Evolutionary conservation across 306 rosid genomes (phyloP).

Genomic region (Notholithocarpus densiflorus): DNA sequence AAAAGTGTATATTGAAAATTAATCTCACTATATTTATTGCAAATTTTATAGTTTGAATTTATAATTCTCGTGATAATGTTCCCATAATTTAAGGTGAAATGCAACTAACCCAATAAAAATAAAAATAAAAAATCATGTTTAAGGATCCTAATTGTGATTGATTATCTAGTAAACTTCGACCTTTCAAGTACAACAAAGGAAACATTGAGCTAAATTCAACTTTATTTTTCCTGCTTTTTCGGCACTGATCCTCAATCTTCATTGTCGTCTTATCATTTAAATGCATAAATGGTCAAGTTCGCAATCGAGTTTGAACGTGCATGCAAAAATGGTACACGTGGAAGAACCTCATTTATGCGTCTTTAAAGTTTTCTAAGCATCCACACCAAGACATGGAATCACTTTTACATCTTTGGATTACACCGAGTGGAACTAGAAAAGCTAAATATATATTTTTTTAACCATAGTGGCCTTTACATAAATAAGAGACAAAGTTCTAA

Average conservation of each 20-base stretch:
- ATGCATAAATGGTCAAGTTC: conserved; percentile 28
- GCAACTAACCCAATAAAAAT: neutral
- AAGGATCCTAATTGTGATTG: neutral
- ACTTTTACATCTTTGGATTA: conserved; percentile 41
- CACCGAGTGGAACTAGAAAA: conserved; percentile 38
- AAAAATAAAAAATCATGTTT: neutral
- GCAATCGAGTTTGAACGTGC: conserved; percentile 44
- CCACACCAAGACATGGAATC: conserved; percentile 65
- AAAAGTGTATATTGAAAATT: too few species aligned
- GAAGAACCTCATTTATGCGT: conserved; percentile 22
- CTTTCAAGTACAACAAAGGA: conserved; percentile 2
- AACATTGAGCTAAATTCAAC: conserved; percentile 31
- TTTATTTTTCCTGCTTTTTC: conserved; percentile 51
- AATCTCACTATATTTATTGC: too few species aligned
- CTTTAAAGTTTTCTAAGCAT: conserved; percentile 18
- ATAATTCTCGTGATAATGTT: too few species aligned
- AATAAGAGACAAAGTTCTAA: conserved; percentile 20
- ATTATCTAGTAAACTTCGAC: neutral
- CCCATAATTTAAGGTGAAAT: too few species aligned
- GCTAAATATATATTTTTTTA: conserved; percentile 12
- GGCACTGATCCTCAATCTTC: conserved; percentile 81
- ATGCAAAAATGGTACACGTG: conserved; percentile 43
- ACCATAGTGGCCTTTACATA: conserved; percentile 14
- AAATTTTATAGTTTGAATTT: too few species aligned
- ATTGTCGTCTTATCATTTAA: conserved; percentile 33